Conservation (phyloP, 2,329 filamentous ascomycete species). For the Aspergillus sojae region DNA sequence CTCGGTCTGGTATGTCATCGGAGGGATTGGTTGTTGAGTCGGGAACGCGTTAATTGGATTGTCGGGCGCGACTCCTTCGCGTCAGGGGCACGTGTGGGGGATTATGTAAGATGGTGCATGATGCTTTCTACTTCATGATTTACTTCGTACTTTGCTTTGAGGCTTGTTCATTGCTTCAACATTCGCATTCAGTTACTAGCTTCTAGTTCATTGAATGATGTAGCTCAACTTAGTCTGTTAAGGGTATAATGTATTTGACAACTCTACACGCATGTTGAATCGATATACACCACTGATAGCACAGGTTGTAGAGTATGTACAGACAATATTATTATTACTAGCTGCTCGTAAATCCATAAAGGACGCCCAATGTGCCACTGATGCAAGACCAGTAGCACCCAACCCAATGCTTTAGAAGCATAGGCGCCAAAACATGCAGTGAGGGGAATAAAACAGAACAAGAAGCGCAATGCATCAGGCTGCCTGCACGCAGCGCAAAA, state of each 20-base stretch:
- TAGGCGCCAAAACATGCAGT: constrained; percentile 13
- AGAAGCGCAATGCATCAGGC: constrained; percentile 9
- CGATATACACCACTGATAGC: constrained; percentile 9
- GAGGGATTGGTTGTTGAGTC: not conserved
- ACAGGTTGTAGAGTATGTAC: constrained; percentile 18
- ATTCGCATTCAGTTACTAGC: too few relatives aligned
- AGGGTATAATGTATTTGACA: not conserved
- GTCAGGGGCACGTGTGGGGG: constrained; percentile 15
- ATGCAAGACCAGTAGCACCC: constrained; percentile 13
- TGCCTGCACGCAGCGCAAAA: constrained; percentile 2
- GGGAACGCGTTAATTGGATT: constrained; percentile 27
- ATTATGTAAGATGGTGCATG: constrained; percentile 12
- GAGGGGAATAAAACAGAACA: constrained; percentile 19
- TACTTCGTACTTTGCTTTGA: too few relatives aligned
- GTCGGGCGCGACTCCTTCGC: constrained; percentile 15
- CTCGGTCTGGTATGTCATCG: not conserved
- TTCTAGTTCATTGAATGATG: not conserved
- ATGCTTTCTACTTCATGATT: not conserved
- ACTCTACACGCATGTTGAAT: constrained; percentile 1
- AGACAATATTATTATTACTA: constrained; percentile 27
- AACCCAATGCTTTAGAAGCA: constrained; percentile 11
- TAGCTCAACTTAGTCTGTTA: not conserved
- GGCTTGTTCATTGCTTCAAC: too few relatives aligned
- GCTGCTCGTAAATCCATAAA: constrained; percentile 20
- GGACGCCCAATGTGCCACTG: constrained; percentile 12